Base-by-base conservation (phyloP, 2,329 filamentous ascomycete species). In the Dothideomycetes sp. region DNA sequence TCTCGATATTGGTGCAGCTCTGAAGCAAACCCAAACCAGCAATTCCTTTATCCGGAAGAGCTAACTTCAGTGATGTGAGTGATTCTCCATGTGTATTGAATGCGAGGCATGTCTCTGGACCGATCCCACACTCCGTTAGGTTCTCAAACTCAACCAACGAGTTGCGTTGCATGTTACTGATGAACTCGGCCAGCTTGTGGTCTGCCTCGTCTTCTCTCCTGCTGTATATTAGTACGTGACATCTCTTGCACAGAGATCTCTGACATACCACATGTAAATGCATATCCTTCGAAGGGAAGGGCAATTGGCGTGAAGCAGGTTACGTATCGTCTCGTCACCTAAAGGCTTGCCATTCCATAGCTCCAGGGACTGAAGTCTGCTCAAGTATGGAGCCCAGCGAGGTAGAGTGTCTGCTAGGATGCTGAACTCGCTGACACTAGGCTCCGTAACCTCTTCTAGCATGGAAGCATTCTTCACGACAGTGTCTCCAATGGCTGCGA, bases 261-360 rank as follows among this genome's bases (percentile, higher is more conserved):
- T n/a, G n/a, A 12, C 39, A 31, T 31, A 61, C 68, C 68, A 73
- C 31, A 55, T 63, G 45, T 70, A 78, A 40, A 81, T 74, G 18
- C 66, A 72, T 16, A 86, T 57, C 30, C 72, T 68, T 32, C 67
- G 66, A 48, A 86, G 80, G 7, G 69, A 60, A 2, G 74, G 74
- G 47, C 80, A 85, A 47, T 72, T 63, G 17, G 67, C 54, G 17
- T 67, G 63, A 35, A 85, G 71, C 3, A 73, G 66, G 10, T 61
- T 59, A 22, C 72, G 58, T 0, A 69, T 70, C 2, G 70, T 65
- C 40, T 72, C 66, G 37, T 72, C 62, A 31, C 67, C 69, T 1
- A 86, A 64, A 8, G 73, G 68, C 30, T 67, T 69, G 3, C 78
- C 79, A 45, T 80, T 73, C 54, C 68, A 76, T 2, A 84, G 60